Evolutionary conservation across 306 rosid species (phyloP), one percentile per base, ranked within the genome.

Genomic region (Parietaria judaica): DNA sequence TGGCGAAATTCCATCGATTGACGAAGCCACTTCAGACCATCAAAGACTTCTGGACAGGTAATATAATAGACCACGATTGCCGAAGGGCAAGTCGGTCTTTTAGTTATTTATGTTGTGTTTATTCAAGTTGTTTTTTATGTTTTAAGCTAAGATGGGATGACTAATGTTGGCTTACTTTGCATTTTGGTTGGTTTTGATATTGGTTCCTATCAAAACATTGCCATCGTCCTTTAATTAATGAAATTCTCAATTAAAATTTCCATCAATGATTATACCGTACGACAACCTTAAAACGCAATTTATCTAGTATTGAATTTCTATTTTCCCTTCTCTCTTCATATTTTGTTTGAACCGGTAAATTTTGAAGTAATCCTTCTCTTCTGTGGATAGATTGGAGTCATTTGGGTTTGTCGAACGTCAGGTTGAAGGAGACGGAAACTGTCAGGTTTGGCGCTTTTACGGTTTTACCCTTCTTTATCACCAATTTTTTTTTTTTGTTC

Each of bases 11-110:
- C 97, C 97, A 54, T 87, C 97, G 35, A 64, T 63, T 66, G 97
- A 90, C 60, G 94, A 83, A 83, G 97, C 83, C 45, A 84, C 88
- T 66, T 84, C 97, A 23, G 96, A 90, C 78, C 95, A 90, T 79
- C 90, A 90, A 66, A 83, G 96, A 74, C 94, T 90, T 70, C 70
- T 79, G 51, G 81, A 87, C 72, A 90, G 97, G 97, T 87, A 84
- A 13, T 58, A 1, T 51, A 3, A 46, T 7, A 46, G 13, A 23
- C 31, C 31, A 23, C 31, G 31, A 23, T 23, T 23, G 31, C 31
- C 31, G 31, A 23, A 2, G 31, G 31, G 31, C 31, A 23, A 23
- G 31, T 23, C 31, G 31, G 31, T 23, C 31, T 23, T 23, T 23
- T 23, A 23, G 31, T 23, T 23, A 23, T 23, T 23, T 23, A 23